phyloP scores from a whole-genome alignment of 768 basidiomycete genomes.

The Chalciporus sphaerocephalus region DNA sequence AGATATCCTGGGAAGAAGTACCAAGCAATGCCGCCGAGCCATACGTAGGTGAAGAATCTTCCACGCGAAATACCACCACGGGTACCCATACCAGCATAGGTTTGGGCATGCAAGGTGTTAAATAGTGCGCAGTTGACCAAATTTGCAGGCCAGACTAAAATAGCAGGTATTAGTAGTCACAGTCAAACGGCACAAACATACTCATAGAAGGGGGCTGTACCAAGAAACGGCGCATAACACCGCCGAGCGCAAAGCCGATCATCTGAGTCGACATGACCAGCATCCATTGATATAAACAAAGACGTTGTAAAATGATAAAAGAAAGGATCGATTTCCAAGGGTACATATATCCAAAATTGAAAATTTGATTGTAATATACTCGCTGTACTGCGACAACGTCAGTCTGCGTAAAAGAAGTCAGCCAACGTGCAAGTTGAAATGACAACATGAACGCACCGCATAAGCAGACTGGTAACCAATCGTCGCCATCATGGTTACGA shows the following conservation, averaged over 20 bases:
- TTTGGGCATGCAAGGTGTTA: constrained; percentile 68
- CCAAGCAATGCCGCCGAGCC: constrained; percentile 37
- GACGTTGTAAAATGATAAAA: neutral
- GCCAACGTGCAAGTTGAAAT: neutral
- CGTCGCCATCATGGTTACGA: constrained; percentile 70
- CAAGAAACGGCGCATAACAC: constrained; percentile 56
- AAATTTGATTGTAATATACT: constrained; percentile 59
- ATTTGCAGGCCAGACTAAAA: constrained; percentile 70
- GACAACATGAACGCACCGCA: constrained; percentile 10
- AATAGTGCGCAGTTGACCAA: constrained; percentile 70
- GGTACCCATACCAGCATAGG: constrained; percentile 40
- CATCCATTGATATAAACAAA: constrained; percentile 48
- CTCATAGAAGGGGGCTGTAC: constrained; percentile 66
- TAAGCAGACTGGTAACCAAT: constrained; percentile 32
- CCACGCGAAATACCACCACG: constrained; percentile 48
- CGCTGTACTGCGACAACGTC: constrained; percentile 73
- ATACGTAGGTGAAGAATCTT: constrained; percentile 48
- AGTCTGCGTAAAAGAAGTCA: constrained; percentile 34
- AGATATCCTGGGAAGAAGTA: constrained; percentile 74
- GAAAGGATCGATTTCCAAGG: neutral
- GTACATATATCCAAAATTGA: constrained; percentile 44
- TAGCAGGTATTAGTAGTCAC: neutral
- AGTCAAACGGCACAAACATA: constrained; percentile 21
- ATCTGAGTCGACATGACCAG: constrained; percentile 70
- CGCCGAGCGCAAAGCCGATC: constrained; percentile 60